phyloP scores from a whole-genome alignment of 345 rosid genomes.

The Luvunga scandens region DNA sequence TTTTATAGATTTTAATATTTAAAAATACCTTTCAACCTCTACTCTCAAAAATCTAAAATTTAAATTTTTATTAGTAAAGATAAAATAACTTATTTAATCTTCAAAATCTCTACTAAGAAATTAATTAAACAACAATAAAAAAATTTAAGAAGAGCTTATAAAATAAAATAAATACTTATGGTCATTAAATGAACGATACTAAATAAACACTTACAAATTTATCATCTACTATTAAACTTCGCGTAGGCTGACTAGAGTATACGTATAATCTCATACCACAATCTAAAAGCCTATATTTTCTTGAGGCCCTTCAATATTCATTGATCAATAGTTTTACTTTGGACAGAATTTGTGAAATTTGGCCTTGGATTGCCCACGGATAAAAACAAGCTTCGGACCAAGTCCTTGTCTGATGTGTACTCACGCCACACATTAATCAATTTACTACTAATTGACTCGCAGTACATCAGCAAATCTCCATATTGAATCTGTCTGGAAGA shows the following conservation, averaged over 20 bases:
- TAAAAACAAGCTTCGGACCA: conserved; percentile 53
- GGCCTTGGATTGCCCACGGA: conserved; percentile 71
- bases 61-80: too few relatives aligned
- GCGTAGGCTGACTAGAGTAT: conserved; percentile 45
- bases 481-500: conserved; percentile 62
- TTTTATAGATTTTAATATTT: too few relatives aligned
- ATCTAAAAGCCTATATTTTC: conserved; percentile 56
- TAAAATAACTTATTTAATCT: too few relatives aligned
- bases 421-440: conserved; percentile 61
- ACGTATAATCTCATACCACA: conserved; percentile 37
- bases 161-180: too few relatives aligned
- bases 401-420: conserved; percentile 50
- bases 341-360: conserved; percentile 44
- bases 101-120: too few relatives aligned
- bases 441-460: conserved; percentile 41
- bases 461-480: conserved; percentile 61
- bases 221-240: conserved; percentile 14
- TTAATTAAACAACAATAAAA: too few relatives aligned
- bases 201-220: too few relatives aligned
- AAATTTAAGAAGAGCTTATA: too few relatives aligned
- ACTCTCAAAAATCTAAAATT: too few relatives aligned
- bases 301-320: conserved; percentile 42
- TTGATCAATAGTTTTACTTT: conserved; percentile 54
- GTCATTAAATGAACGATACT: rapidly evolving
- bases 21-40: too few relatives aligned